Evolutionary conservation across 257 asterid genomes (phyloP).

Genomic region (Avicennia marina): DNA sequence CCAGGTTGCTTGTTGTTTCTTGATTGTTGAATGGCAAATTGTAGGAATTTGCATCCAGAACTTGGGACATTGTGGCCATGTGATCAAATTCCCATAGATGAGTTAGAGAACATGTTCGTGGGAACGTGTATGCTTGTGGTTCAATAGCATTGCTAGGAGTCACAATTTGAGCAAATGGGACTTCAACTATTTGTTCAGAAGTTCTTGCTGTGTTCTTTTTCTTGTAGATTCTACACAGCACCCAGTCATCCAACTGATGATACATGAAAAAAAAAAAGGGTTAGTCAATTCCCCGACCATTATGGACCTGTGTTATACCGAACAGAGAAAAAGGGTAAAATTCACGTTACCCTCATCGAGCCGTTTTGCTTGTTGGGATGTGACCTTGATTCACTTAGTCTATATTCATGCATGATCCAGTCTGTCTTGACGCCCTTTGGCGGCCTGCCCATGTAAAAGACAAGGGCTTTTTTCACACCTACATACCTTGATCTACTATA

Average conservation of each 20-base stretch:
- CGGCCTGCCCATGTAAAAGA: conserved; percentile 72
- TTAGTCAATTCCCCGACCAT: neutral
- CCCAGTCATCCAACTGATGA: conserved; percentile 93
- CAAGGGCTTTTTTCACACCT: conserved; percentile 83
- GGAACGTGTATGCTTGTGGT: conserved; percentile 36
- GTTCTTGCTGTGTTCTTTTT: conserved; percentile 49
- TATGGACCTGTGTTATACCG: too few relatives aligned
- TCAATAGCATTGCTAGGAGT: conserved; percentile 20
- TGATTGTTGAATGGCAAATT: conserved; percentile 26
- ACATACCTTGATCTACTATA: conserved; percentile 69
- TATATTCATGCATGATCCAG: conserved; percentile 94
- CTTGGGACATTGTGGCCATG: conserved; percentile 58
- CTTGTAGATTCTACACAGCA: conserved; percentile 87
- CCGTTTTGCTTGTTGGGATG: conserved; percentile 50
- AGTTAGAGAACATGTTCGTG: conserved; percentile 59
- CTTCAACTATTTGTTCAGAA: conserved; percentile 33
- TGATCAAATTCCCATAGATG: conserved; percentile 67
- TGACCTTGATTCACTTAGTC: conserved; percentile 57
- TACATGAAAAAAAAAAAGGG: neutral
- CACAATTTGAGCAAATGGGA: conserved; percentile 22
- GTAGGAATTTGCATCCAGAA: conserved; percentile 43
- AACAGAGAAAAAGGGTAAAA: too few relatives aligned
- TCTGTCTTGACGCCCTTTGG: conserved; percentile 81
- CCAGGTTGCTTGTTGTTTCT: conserved; percentile 20
- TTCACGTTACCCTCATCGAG: conserved; percentile 79